Evolutionary conservation across 228 moss, liverwort and hornwort genomes (phyloP), one percentile per base, ranked within the genome.

Genomic region (Sphagnum fallax): DNA sequence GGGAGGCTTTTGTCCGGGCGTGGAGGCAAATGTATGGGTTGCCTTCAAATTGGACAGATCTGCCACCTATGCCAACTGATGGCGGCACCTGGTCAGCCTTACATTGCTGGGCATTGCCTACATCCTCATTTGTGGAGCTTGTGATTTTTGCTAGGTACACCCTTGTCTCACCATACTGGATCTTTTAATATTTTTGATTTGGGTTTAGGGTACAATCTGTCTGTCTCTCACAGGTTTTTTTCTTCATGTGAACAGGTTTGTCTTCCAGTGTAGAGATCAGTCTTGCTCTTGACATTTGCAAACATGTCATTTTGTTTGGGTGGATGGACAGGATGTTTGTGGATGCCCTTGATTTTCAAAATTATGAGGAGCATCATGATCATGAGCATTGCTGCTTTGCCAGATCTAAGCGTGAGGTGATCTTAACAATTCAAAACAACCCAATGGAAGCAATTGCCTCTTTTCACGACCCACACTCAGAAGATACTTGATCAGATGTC

Each of bases 71-170:
- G 94, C 91, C 93, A 49, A 75, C 79, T n/a, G 77, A 89, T 70
- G 77, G 81, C 72, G 93, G 87, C 62, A 81, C 78, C 53, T 98
- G 98, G 98, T 79, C 98, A 67, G 89, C 89, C 58, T 77, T 87
- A 80, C 88, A 98, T 84, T 90, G 94, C 64, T 98, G 98, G 98
- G 94, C 81, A 12, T 77, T 98, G 92, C 92, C 89, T 12, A 90
- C 92, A 10, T 79, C 91, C 50, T 98, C 98, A 6, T 98, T 92
- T 77, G 74, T 89, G 73, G 93, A 98, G 71, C 81, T 93, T 72
- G 83, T 89, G 16, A 64, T 92, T 62, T 98, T 94, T 80, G 60
- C 85, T 67, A 92, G 97, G 97, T 98, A 82, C 63, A 47, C 67
- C 52, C 51, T 12, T 5, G 10, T 13, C 50, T 52, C 13, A 16